Percentiles rank a stretch among this genome's conserved stretches.
Conservation (phyloP, 345 rosid genomes). For the Trapa incisa region DNA sequence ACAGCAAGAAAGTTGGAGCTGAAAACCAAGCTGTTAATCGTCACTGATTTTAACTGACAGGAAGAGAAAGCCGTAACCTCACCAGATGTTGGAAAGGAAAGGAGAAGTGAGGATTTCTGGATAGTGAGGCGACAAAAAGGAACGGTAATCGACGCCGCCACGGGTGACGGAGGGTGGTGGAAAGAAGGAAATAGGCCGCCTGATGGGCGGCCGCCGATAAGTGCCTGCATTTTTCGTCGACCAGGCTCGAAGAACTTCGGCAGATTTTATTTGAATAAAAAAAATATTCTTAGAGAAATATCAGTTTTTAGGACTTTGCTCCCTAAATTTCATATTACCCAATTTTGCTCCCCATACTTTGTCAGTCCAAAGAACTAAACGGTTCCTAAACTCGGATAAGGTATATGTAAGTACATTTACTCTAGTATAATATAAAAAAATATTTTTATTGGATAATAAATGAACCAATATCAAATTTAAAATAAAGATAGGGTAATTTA, state of each 20-base stretch:
- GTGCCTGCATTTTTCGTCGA: conserved; percentile 3
- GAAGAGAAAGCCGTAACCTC: not conserved
- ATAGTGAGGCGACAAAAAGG: not conserved
- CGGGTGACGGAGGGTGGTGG: not conserved
- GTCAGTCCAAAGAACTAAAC: no score
- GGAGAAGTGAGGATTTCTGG: not conserved
- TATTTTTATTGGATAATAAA: no score
- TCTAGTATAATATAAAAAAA: no score
- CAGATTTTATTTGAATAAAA: no score
- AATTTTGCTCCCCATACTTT: no score
- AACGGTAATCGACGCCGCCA: not conserved
- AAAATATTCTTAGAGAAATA: no score
- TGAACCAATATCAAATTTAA: no score
- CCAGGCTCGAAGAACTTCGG: not conserved
- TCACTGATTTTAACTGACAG: not conserved
- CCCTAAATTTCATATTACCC: no score
- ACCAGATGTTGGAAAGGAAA: not conserved
- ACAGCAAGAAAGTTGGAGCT: not conserved
- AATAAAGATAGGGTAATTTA: no score
- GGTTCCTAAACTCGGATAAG: no score
- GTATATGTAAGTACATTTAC: no score
- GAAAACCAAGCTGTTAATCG: not conserved
- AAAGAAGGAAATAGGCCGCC: not conserved
- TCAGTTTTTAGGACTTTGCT: no score
- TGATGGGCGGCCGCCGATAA: not conserved